These are phyloP conservation scores for Gossypium davidsonii DNA, from an alignment of 441 rosid genomes.

Conservation along the genomic window DNA sequence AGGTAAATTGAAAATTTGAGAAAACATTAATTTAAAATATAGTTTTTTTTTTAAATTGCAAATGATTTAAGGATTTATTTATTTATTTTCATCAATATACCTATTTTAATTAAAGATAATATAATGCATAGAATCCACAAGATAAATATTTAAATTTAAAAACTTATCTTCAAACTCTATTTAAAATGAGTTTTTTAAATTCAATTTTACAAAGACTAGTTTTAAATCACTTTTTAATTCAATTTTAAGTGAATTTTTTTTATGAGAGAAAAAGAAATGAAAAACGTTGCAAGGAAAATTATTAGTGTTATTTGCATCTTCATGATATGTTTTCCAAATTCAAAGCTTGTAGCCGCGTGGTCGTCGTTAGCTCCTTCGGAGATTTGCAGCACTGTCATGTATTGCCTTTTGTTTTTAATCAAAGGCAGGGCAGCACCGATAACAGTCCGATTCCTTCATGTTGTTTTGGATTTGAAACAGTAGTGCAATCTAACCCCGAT, in stretches of 20 bases:
- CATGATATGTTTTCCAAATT: not conserved
- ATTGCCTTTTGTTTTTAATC: conserved; percentile 23
- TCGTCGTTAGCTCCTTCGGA: not conserved
- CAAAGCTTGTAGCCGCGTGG: not conserved
- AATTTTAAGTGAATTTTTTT: not conserved
- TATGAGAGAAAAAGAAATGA: not conserved
- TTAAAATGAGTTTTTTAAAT: not conserved
- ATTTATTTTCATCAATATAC: too few species aligned
- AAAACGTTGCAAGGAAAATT: not conserved
- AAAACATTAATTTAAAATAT: too few species aligned
- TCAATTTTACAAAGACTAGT: not conserved
- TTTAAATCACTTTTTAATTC: not conserved
- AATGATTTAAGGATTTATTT: too few species aligned
- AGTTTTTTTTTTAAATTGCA: too few species aligned
- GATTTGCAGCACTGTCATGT: conserved; percentile 19
- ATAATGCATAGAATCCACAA: not conserved
- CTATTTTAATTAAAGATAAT: not conserved
- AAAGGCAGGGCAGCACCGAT: conserved; percentile 6
- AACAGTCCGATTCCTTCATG: conserved; percentile 14
- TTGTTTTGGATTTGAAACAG: conserved; percentile 27
- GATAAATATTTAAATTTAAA: not conserved
- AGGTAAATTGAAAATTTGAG: too few species aligned
- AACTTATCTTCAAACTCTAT: not conserved
- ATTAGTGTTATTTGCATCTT: not conserved
- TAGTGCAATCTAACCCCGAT: conserved; percentile 1